These are phyloP conservation scores for Crithidia thermophila DNA, from an alignment of 208 protist species.

Conservation along the genomic window DNA sequence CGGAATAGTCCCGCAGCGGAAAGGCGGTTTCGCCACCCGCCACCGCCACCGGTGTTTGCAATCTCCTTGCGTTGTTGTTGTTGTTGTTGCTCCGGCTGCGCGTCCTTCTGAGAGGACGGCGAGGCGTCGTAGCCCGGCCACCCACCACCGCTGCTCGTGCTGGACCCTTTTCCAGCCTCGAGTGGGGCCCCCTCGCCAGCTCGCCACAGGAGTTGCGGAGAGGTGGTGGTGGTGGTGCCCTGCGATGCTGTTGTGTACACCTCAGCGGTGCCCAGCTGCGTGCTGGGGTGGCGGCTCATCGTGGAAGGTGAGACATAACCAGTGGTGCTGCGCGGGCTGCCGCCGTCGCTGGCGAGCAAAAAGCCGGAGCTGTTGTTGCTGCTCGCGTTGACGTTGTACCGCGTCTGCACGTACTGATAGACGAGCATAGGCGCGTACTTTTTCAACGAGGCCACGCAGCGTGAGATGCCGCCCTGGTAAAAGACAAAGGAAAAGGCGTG, in stretches of 20 bases:
- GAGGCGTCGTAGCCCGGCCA: too few relatives aligned
- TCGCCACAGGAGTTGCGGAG: too few relatives aligned
- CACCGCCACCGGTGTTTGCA: neutral
- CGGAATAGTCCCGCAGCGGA: conserved; percentile 1
- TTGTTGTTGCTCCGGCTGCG: too few relatives aligned
- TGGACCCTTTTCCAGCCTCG: too few relatives aligned
- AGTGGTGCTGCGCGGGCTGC: neutral
- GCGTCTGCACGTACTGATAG: neutral
- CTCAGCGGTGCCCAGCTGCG: conserved; percentile 2
- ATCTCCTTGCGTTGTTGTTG: too few relatives aligned
- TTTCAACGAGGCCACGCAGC: conserved; percentile 32
- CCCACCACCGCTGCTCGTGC: too few relatives aligned
- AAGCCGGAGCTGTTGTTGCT: conserved; percentile 1
- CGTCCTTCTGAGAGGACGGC: too few relatives aligned
- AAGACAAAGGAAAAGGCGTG: conserved; percentile 33
- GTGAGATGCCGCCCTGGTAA: conserved; percentile 40
- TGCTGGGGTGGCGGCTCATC: neutral
- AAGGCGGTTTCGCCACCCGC: conserved; percentile 9
- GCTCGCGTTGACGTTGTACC: conserved; percentile 7
- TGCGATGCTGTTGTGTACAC: too few relatives aligned
- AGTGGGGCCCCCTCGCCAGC: too few relatives aligned
- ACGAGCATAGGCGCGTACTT: conserved; percentile 15
- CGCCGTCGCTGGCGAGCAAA: neutral
- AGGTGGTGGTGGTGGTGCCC: too few relatives aligned
- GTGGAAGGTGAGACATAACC: neutral